Percentiles rank a stretch among this genome's conserved stretches.
Conservation (phyloP, 1,139 yeast genomes). For the Geotrichum klebahnii region DNA sequence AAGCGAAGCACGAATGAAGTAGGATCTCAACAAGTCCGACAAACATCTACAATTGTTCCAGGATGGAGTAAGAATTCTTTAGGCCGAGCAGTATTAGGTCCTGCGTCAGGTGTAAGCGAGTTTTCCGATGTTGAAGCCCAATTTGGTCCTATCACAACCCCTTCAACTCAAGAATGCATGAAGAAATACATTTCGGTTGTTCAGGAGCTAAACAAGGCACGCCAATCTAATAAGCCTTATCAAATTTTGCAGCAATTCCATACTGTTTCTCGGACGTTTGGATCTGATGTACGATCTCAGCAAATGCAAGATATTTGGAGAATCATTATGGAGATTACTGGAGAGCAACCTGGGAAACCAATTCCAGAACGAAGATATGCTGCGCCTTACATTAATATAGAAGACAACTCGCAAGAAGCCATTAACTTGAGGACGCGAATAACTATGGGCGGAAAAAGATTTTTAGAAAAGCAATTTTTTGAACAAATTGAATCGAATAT, state of each 20-base stretch:
- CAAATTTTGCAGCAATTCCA: slow-evolving; percentile 53
- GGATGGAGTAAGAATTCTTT: slow-evolving; percentile 37
- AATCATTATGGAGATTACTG: slow-evolving; percentile 33
- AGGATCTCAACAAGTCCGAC: slow-evolving; percentile 5
- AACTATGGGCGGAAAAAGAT: slow-evolving; percentile 53
- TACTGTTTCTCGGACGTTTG: slow-evolving; percentile 41
- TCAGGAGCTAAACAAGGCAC: slow-evolving; percentile 62
- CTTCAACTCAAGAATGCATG: slow-evolving; percentile 3
- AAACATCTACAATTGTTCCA: slow-evolving; percentile 9
- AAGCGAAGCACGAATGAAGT: no score
- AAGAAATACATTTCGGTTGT: slow-evolving; percentile 42
- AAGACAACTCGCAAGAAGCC: slow-evolving; percentile 29
- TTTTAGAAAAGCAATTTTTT: slow-evolving; percentile 72
- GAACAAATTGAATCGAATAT: slow-evolving; percentile 71
- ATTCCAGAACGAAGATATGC: slow-evolving; percentile 53
- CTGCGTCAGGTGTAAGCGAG: slow-evolving; percentile 33
- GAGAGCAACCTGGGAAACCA: slow-evolving; percentile 39
- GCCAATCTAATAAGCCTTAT: slow-evolving; percentile 51
- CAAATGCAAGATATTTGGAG: slow-evolving; percentile 41
- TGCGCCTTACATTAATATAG: slow-evolving; percentile 34
- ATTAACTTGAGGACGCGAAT: slow-evolving; percentile 48
- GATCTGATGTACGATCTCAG: slow-evolving; percentile 39
- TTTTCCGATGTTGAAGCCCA: slow-evolving; percentile 35
- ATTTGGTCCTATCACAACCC: slow-evolving; percentile 13
- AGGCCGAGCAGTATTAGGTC: slow-evolving; percentile 41